Base-by-base conservation (phyloP, 805 yeast species). In the Starmerella apicola region DNA sequence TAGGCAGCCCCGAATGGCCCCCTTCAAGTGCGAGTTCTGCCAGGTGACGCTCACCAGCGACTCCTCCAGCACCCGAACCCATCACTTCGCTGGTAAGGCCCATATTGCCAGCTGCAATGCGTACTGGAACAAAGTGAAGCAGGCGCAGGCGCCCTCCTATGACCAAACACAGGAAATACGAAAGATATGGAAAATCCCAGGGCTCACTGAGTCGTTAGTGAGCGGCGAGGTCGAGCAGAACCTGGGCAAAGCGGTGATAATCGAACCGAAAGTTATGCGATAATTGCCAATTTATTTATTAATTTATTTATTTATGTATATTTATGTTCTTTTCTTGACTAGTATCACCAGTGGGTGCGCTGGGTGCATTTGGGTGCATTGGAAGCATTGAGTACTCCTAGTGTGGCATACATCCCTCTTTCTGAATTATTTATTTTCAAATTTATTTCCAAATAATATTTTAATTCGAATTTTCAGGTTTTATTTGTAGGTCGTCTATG, bases 11-110 rank as follows among this genome's bases (percentile, higher is more conserved):
- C n/a, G n/a, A 13, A 47, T 47, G 50, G 45, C 41, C 24, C 37
- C 21, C n/a, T 48, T 48, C 45, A 41, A 42, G 41, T 52, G 56
- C 41, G 32, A 44, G 17, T 52, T 44, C 38, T 52, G 56, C 34
- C 37, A 43, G 9, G 37, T 39, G 5, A 42, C 32, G 27, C 43
- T 52, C 15, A 44, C 51, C 13, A 46, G 44, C 33, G 51, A 50
- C 38, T 46, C 56, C 15, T 37, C 43, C 7, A 24, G 45, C 19
- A 46, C 42, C 9, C 42, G 52, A 18, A 19, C 29, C 5, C 43
- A 46, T 44, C 56, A 52, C 36, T 36, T 48, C 24, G 17, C 16
- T 5, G 56, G 56, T 3, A 41, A 37, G 37, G 44, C 42, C 30
- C 56, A 52, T 27, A 22, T 32, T 9, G 20, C 18, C 9, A 36